These are phyloP conservation scores for Cetraspora pellucida DNA, from an alignment of 192 early-diverging fungal genomes.

Conservation along the genomic window DNA sequence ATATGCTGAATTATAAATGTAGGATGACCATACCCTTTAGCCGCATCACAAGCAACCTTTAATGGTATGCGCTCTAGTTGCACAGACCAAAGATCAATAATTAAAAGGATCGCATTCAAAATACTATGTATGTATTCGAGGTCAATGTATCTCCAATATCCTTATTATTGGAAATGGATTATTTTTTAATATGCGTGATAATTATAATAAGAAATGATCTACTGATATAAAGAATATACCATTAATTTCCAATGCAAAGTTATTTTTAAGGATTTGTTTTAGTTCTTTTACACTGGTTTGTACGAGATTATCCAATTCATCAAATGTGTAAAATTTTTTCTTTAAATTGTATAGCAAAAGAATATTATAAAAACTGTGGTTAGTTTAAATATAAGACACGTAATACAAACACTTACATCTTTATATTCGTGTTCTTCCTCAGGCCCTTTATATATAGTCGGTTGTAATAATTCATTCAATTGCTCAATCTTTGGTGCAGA, in stretches of 20 bases:
- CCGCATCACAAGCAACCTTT: not conserved
- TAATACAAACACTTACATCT: not conserved
- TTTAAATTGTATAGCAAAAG: not conserved
- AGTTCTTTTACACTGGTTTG: slow-evolving; percentile 1
- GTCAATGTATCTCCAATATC: slow-evolving; percentile 9
- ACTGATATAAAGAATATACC: not conserved
- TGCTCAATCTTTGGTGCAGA: not conserved
- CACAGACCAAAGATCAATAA: not conserved
- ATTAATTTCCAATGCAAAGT: not conserved
- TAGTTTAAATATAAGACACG: not conserved
- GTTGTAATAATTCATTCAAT: not conserved
- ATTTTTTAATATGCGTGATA: not conserved
- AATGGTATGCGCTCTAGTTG: not conserved
- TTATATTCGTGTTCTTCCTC: not conserved
- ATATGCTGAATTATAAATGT: not conserved
- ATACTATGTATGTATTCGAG: not conserved
- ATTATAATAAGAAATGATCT: not conserved
- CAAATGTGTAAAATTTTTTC: not conserved
- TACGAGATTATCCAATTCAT: not conserved
- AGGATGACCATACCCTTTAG: not conserved
- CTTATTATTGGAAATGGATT: not conserved
- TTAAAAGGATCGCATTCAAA: not conserved
- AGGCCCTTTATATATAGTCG: not conserved
- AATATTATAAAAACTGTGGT: not conserved
- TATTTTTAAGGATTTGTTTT: not conserved